Conservation (phyloP, 495 filamentous ascomycete species). For the Sordaria brevicollis region DNA sequence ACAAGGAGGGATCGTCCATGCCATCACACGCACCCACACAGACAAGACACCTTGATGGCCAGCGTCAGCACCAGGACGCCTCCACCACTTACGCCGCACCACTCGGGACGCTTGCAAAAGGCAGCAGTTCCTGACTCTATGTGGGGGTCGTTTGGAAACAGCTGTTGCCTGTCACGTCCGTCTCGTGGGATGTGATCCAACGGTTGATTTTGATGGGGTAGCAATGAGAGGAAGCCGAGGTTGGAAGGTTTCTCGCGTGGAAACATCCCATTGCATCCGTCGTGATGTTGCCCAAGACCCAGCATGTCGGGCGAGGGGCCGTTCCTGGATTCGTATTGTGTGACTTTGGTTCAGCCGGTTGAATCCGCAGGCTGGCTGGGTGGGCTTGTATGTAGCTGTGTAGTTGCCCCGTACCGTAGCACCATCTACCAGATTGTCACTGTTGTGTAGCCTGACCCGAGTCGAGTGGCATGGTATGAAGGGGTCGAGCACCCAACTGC, state of each 20-base stretch:
- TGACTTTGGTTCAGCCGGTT: background rate
- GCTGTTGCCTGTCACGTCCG: background rate
- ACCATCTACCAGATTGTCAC: background rate
- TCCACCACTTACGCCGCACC: no score
- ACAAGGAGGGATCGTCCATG: background rate
- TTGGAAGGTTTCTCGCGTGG: background rate
- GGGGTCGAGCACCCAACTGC: background rate
- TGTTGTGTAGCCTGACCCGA: background rate
- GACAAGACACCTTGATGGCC: background rate
- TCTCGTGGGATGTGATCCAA: background rate
- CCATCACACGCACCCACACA: background rate
- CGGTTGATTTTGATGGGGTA: no score
- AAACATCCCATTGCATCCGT: no score
- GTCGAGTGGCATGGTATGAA: background rate
- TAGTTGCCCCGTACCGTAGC: background rate
- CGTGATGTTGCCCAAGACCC: background rate
- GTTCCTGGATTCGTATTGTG: background rate
- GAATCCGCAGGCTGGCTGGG: background rate
- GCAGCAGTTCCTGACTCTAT: background rate
- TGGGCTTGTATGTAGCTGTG: no score
- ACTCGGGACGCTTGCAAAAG: background rate
- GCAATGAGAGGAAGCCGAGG: no score
- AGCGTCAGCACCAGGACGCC: background rate
- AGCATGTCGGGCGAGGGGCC: background rate
- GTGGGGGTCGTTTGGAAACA: background rate